Evolutionary conservation across 495 filamentous ascomycete genomes (phyloP).

Genomic region (Penicillium salamii): DNA sequence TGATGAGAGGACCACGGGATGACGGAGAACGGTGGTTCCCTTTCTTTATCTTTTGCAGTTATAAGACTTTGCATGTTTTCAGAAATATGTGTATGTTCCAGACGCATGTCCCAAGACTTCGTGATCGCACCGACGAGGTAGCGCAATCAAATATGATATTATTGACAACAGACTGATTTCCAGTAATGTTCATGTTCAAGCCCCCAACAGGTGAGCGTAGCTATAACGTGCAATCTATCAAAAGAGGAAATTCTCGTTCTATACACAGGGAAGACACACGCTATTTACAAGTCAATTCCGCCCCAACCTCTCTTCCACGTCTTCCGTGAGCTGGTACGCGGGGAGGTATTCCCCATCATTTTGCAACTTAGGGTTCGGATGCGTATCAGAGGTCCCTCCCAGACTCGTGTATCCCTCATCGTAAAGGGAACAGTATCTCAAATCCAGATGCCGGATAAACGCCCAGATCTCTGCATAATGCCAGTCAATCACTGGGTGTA

Average conservation of each 20-base stretch:
- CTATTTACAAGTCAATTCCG: constrained; percentile 52
- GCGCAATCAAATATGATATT: constrained; percentile 15
- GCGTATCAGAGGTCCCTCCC: constrained; percentile 85
- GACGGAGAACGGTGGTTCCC: neutral
- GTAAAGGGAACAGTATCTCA: constrained; percentile 84
- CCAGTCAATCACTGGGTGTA: constrained; percentile 97
- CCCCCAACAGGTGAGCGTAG: neutral
- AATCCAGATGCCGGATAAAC: constrained; percentile 74
- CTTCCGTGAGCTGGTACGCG: constrained; percentile 82
- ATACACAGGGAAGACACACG: constrained; percentile 11
- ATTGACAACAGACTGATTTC: constrained; percentile 4
- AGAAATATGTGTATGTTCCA: constrained; percentile 11
- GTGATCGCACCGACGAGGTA: constrained; percentile 1
- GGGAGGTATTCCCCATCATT: constrained; percentile 59
- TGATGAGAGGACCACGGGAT: neutral
- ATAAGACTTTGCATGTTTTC: constrained; percentile 11
- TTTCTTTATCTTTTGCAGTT: constrained; percentile 5
- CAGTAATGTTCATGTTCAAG: neutral
- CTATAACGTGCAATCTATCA: constrained; percentile 15
- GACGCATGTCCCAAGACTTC: constrained; percentile 17
- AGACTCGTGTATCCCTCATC: constrained; percentile 82
- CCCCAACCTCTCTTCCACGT: constrained; percentile 82
- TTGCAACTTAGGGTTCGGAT: constrained; percentile 77
- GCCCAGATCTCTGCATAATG: constrained; percentile 95
- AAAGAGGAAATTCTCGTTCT: constrained; percentile 9